Conservation (phyloP, 1,284 basidiomycete species). For the Tilletia walkeri region DNA sequence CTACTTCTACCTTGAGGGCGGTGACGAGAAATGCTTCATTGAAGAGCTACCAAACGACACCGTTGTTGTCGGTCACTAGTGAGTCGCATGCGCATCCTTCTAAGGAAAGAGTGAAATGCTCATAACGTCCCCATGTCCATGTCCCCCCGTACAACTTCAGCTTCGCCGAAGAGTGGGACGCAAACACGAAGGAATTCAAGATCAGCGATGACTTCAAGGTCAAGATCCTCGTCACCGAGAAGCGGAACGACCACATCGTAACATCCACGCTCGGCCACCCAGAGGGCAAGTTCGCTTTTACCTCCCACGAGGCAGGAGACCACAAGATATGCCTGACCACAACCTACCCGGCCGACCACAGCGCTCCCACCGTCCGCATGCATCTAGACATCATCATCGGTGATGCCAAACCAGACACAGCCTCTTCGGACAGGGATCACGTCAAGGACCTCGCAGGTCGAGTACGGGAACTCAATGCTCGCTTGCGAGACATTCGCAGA, state of each 20-base stretch:
- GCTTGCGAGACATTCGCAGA: conserved; percentile 83
- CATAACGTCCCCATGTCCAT: background rate
- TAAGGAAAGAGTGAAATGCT: background rate
- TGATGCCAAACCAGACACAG: conserved; percentile 70
- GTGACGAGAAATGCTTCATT: conserved; percentile 71
- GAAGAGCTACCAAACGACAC: conserved; percentile 97
- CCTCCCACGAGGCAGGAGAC: conserved; percentile 91
- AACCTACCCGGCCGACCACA: conserved; percentile 66
- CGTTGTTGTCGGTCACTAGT: conserved; percentile 75
- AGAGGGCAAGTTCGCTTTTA: conserved; percentile 93
- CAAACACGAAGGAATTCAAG: conserved; percentile 68
- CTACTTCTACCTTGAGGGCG: conserved; percentile 59
- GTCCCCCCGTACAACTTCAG: conserved; percentile 61
- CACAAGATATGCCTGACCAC: conserved; percentile 87
- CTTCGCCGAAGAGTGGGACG: conserved; percentile 84
- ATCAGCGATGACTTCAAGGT: conserved; percentile 79
- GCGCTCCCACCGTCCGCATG: conserved; percentile 83
- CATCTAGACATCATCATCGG: conserved; percentile 93
- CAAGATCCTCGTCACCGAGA: conserved; percentile 77
- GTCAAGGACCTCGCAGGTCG: conserved; percentile 81
- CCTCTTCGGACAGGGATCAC: conserved; percentile 60
- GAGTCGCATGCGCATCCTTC: background rate
- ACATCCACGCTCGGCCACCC: conserved; percentile 83
- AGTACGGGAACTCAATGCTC: conserved; percentile 85
- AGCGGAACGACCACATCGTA: conserved; percentile 43